Evolutionary conservation across 2,329 filamentous ascomycete genomes (phyloP), one percentile per base, ranked within the genome.

Genomic region (Colletotrichum sublineola): DNA sequence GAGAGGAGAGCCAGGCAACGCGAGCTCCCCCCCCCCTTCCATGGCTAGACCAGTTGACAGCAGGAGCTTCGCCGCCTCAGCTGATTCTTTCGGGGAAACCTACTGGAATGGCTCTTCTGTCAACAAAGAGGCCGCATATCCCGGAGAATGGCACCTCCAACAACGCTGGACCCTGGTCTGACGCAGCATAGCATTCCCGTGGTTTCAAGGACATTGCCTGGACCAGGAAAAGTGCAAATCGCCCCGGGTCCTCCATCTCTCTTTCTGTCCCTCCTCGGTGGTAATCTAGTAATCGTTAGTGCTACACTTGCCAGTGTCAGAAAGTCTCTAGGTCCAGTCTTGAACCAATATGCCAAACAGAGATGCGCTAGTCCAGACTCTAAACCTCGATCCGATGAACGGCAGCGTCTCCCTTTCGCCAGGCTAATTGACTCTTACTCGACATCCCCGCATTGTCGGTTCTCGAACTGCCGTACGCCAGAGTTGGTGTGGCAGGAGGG

Each of bases 381-480:
- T 72, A 60, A 63, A 53, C 36, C 29, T 53, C 36, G 8, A 58
- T 68, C 58, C 69, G 66, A 68, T 60, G 69, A 68, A 68, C 69
- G 50, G 24, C 60, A 52, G 60, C 40, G 40, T 40, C 18, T 40
- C 18, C 67, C 36, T 20, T 40, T 33, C 31, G 36, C 53, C 62
- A 7, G 20, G 20, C 33, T 46, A n/a, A 31, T 38, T 29, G 40
- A n/a, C 40, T 38, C 18, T 20, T 42, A 8, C 24, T 24, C 68
- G 33, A 31, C 33, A 29, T 48, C 46, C 29, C 57, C 57, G 20
- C 52, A 48, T 9, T 33, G 20, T 44, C 60, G 40, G 60, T 48
- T 55, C 52, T 38, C 69, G 46, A 40, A 64, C 53, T 58, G 55
- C 63, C 48, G 58, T 40, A 29, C 36, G 46, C 40, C 57, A 38